A percentile compares a stretch with the other conserved stretches of the same genome.
These are phyloP conservation scores for Jasminum sambac DNA, from an alignment of 257 asterid genomes.

Conservation along the genomic window DNA sequence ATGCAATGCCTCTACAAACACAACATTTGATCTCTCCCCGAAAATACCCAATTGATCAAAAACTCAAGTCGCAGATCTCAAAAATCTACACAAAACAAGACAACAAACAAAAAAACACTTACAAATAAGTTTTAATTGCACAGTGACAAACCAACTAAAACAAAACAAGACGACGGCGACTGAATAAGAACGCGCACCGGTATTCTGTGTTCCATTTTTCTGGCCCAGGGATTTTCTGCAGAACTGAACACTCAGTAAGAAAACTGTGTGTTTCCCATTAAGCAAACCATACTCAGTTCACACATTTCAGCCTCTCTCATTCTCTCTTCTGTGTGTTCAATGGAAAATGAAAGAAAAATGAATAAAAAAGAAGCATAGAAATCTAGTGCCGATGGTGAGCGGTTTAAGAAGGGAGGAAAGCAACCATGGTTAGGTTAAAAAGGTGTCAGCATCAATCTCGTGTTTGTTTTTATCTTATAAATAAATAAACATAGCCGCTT, in stretches of 20 bases:
- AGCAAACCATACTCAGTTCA: slow-evolving; percentile 33
- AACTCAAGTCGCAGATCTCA: slow-evolving; percentile 67
- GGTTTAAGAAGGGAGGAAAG: slow-evolving; percentile 31
- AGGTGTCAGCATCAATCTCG: neutral
- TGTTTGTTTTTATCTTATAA: neutral
- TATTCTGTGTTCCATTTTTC: neutral
- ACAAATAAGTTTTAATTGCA: slow-evolving; percentile 12
- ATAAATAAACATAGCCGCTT: neutral
- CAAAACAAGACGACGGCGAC: slow-evolving; percentile 16
- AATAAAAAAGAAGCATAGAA: slow-evolving; percentile 12
- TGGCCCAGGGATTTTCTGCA: slow-evolving; percentile 14
- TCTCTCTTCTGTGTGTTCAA: neutral
- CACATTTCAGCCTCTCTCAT: slow-evolving; percentile 5
- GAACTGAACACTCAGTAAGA: slow-evolving; percentile 2
- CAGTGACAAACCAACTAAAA: neutral
- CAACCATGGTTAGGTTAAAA: slow-evolving; percentile 65
- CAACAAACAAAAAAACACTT: neutral
- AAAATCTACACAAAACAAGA: slow-evolving; percentile 29
- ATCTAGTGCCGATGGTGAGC: slow-evolving; percentile 23
- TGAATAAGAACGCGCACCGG: slow-evolving; percentile 50
- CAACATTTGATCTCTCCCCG: slow-evolving; percentile 20
- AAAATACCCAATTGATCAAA: slow-evolving; percentile 23
- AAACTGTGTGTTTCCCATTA: slow-evolving; percentile 10
- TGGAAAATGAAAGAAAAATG: slow-evolving; percentile 6
- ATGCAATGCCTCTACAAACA: slow-evolving; percentile 16